Evolutionary conservation across 2,329 filamentous ascomycete genomes (phyloP), one percentile per base, ranked within the genome.

Genomic region (Colletotrichum liriopes): DNA sequence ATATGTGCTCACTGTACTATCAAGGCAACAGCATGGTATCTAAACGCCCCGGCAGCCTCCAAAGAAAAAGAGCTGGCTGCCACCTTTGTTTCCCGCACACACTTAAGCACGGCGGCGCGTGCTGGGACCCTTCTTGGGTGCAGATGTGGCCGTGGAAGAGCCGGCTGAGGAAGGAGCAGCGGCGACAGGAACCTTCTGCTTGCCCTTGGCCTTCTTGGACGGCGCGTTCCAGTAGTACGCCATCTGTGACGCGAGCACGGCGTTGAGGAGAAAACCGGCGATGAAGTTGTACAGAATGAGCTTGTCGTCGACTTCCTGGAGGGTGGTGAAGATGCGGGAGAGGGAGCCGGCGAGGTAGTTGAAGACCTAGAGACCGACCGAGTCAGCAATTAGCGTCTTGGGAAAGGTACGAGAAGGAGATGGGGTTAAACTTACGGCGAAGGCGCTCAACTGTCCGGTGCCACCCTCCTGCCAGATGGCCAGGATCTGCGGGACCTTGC

Each of bases 241-340:
- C 93, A 99, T 96, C 86, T 99, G 96, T 49, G 88, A 84, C 18
- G 95, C 95, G 70, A 99, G 87, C 68, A 99, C 89, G 70, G 92
- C 87, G 83, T 99, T 99, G 77, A 99, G 90, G n/a, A 87, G 84
- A 81, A 98, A 98, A 37, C 95, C 96, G 9, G 95, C 94, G 67
- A 98, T 85, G 87, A 97, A 98, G 62, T 95, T 93, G 84, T 97
- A 98, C 35, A 99, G 89, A 78, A 99, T 98, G 71, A 98, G 88
- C 84, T 95, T 95, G 83, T 99, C 96, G 81, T 97, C 93, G 72
- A 99, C 96, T 86, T 99, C 96, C 80, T 98, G 95, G 70, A 99
- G 86, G 11, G 97, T 99, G 41, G 96, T 99, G 84, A 98, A 99
- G 85, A 99, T 97, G 80, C 96, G 93, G 35, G 94, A 94, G 71